phyloP scores from a whole-genome alignment of 2,329 filamentous ascomycete genomes.

The Chaetomiaceae sp. region DNA sequence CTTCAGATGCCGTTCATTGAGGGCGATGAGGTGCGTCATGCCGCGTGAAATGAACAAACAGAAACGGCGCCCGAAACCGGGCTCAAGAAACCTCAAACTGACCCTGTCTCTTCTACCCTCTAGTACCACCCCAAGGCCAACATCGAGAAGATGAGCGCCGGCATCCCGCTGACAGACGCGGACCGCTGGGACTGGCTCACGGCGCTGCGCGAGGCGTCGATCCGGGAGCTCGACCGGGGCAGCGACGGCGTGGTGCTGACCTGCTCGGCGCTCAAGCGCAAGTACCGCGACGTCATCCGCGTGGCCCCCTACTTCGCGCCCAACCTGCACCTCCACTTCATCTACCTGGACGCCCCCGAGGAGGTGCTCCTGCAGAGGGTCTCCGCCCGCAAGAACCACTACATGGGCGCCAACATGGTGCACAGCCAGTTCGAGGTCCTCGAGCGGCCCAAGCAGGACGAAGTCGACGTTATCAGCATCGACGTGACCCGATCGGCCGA shows the following conservation, averaged over 20 bases:
- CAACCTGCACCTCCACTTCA: slow-evolving; percentile 77
- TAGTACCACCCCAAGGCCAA: slow-evolving; percentile 73
- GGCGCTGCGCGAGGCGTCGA: slow-evolving; percentile 62
- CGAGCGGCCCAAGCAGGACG: slow-evolving; percentile 69
- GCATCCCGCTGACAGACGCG: slow-evolving; percentile 78
- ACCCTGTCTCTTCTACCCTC: not conserved
- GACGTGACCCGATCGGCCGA: slow-evolving; percentile 57
- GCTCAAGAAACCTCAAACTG: too few species aligned
- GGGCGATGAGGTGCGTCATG: slow-evolving; percentile 63
- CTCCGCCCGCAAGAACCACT: slow-evolving; percentile 69
- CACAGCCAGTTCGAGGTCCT: slow-evolving; percentile 82
- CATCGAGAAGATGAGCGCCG: slow-evolving; percentile 83
- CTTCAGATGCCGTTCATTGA: slow-evolving; percentile 66
- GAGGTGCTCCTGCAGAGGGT: slow-evolving; percentile 71
- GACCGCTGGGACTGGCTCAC: slow-evolving; percentile 98
- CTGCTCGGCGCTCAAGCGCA: slow-evolving; percentile 92
- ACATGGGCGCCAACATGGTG: slow-evolving; percentile 95
- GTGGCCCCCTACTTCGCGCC: slow-evolving; percentile 71
- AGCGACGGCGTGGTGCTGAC: slow-evolving; percentile 81
- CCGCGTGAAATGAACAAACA: slow-evolving; percentile 1
- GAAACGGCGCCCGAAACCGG: too few species aligned
- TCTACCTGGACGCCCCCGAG: slow-evolving; percentile 79
- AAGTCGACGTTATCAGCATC: slow-evolving; percentile 65
- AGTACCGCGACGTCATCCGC: slow-evolving; percentile 89
- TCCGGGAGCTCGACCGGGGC: slow-evolving; percentile 49